These are phyloP conservation scores for Ophiostoma sp. DNA, from an alignment of 2,329 filamentous ascomycete species.

Conservation along the genomic window DNA sequence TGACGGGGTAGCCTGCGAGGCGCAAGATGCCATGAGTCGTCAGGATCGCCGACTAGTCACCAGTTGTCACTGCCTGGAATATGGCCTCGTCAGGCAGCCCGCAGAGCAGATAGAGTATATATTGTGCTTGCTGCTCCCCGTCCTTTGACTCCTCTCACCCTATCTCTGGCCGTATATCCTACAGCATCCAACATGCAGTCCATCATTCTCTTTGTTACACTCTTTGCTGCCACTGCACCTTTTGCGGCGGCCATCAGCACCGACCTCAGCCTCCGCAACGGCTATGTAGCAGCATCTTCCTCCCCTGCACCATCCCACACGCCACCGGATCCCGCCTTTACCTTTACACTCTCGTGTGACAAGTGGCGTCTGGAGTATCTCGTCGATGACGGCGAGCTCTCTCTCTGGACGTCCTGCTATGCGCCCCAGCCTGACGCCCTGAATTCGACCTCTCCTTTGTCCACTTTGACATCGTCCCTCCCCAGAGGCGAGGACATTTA, in stretches of 20 bases:
- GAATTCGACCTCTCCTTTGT: slow-evolving; percentile 4
- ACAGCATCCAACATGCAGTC: background rate
- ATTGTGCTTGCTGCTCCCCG: background rate
- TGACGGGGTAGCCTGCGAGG: background rate
- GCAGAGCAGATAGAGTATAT: background rate
- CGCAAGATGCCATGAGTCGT: background rate
- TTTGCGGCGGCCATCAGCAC: background rate
- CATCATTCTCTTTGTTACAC: background rate
- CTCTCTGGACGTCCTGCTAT: slow-evolving; percentile 13
- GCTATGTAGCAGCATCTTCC: background rate
- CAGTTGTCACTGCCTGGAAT: background rate
- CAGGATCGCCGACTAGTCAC: background rate
- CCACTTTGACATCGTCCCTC: background rate
- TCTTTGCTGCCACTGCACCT: background rate
- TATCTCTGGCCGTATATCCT: background rate
- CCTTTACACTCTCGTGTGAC: slow-evolving; percentile 20
- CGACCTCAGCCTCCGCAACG: background rate
- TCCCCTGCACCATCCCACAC: background rate
- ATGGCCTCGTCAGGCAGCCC: background rate
- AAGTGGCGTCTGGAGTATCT: slow-evolving; percentile 18
- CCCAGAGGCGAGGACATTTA: background rate
- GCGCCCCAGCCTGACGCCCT: background rate
- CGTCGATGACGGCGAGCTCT: background rate
- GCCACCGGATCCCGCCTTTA: slow-evolving; percentile 18
- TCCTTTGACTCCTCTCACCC: background rate